Percentiles rank a stretch among this genome's conserved stretches.
Evolutionary conservation across 2,329 filamentous ascomycete species (phyloP).

Genomic region (Fusarium siculi): DNA sequence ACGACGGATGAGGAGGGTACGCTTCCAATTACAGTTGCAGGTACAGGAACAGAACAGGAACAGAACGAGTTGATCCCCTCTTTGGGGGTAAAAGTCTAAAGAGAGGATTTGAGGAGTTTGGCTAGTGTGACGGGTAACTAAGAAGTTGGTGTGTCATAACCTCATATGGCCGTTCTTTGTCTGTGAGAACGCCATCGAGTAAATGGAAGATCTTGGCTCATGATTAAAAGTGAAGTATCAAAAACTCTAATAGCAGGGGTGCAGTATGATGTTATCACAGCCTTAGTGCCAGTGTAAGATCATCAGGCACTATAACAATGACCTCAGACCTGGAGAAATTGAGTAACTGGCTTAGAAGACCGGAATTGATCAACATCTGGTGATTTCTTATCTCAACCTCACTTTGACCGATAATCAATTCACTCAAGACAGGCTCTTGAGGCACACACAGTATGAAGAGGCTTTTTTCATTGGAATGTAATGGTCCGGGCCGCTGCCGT

Average conservation of each 20-base stretch:
- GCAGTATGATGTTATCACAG: slow-evolving; percentile 15
- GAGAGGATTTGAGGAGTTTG: not conserved
- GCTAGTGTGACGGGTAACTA: slow-evolving; percentile 8
- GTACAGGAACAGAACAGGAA: slow-evolving; percentile 24
- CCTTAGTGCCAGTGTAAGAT: not conserved
- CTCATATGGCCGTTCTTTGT: slow-evolving; percentile 13
- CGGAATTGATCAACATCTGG: slow-evolving; percentile 32
- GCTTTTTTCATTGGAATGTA: not conserved
- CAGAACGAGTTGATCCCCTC: slow-evolving; percentile 15
- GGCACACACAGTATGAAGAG: not conserved
- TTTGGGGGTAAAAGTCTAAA: not conserved
- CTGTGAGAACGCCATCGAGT: slow-evolving; percentile 6
- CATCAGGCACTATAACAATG: slow-evolving; percentile 33
- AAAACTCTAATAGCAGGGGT: slow-evolving; percentile 23
- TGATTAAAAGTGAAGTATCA: not conserved
- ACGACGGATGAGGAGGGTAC: slow-evolving; percentile 16
- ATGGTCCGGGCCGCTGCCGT: slow-evolving; percentile 30
- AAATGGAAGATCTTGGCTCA: slow-evolving; percentile 3
- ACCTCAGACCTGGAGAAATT: slow-evolving; percentile 21
- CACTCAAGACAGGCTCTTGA: not conserved
- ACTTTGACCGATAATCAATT: not conserved
- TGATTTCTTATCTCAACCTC: not conserved
- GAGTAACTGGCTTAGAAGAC: not conserved
- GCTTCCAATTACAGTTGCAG: slow-evolving; percentile 14
- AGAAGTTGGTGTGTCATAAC: slow-evolving; percentile 23